Evolutionary conservation across 2,329 filamentous ascomycete species (phyloP).

Genomic region (Penicillium vulpinum): DNA sequence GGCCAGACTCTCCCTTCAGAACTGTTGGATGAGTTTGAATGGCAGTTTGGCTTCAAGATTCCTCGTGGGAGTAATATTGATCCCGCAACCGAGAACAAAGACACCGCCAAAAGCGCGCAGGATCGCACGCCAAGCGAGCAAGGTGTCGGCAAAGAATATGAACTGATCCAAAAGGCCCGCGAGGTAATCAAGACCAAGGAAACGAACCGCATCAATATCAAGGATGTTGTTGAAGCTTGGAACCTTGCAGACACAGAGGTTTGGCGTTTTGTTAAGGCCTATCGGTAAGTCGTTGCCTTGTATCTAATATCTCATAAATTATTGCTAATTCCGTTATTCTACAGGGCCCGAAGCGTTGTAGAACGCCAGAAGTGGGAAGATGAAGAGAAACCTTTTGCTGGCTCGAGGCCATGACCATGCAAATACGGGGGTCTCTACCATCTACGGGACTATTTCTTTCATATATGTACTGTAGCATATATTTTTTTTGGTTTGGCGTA

Average conservation of each 20-base stretch:
- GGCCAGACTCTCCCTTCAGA: constrained; percentile 56
- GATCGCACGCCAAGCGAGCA: constrained; percentile 39
- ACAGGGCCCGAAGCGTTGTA: constrained; percentile 54
- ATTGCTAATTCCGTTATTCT: constrained; percentile 5
- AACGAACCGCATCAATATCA: constrained; percentile 40
- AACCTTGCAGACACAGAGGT: constrained; percentile 64
- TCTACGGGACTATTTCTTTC: constrained; percentile 8
- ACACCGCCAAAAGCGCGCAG: constrained; percentile 30
- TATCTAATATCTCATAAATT: neutral
- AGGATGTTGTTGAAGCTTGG: constrained; percentile 52
- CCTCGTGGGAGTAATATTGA: constrained; percentile 54
- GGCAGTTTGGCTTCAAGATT: constrained; percentile 84
- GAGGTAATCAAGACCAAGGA: constrained; percentile 45
- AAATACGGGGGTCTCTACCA: neutral
- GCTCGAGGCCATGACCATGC: constrained; percentile 37
- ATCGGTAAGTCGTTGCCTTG: constrained; percentile 37
- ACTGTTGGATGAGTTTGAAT: constrained; percentile 68
- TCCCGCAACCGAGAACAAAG: constrained; percentile 38
- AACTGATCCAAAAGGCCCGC: constrained; percentile 52
- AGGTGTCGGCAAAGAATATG: constrained; percentile 46
- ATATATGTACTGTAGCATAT: constrained; percentile 14
- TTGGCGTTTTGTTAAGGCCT: constrained; percentile 65
- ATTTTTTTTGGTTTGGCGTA: constrained; percentile 13
- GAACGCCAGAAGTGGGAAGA: constrained; percentile 62
- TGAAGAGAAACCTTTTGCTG: constrained; percentile 58